These are phyloP conservation scores for Lentinus brumalis DNA, from an alignment of 768 basidiomycete species.

Conservation along the genomic window DNA sequence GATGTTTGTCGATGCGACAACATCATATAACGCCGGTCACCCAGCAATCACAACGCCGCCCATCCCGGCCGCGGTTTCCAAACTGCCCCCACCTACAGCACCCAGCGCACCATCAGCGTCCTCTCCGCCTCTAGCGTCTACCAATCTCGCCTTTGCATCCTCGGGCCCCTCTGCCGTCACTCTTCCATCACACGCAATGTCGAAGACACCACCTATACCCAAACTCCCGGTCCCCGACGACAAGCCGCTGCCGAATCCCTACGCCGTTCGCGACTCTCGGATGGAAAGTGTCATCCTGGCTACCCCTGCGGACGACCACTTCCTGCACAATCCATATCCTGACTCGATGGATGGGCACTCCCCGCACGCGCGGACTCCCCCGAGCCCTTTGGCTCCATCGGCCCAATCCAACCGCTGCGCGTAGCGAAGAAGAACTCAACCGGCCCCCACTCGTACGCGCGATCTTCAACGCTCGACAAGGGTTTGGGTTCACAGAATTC, in stretches of 20 bases:
- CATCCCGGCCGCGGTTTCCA: too few relatives aligned
- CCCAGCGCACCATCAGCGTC: too few relatives aligned
- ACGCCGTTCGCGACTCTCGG: not conserved
- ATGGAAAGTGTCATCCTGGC: not conserved
- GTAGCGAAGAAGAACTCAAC: not conserved
- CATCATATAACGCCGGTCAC: not conserved
- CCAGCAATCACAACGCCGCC: too few relatives aligned
- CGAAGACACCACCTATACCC: not conserved
- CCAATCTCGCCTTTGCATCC: not conserved
- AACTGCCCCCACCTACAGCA: too few relatives aligned
- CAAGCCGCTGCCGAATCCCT: constrained; percentile 5
- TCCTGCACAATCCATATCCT: not conserved
- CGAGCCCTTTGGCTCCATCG: not conserved
- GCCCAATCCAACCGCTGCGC: not conserved
- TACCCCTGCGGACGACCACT: not conserved
- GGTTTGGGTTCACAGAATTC: not conserved
- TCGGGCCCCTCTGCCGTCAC: not conserved
- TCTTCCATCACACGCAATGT: not conserved
- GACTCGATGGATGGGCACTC: not conserved
- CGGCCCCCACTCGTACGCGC: not conserved
- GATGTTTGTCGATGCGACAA: not conserved
- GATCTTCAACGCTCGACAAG: not conserved
- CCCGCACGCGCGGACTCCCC: constrained; percentile 2
- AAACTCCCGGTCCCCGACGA: not conserved
- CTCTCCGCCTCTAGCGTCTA: too few relatives aligned